A percentile compares a stretch with the other conserved stretches of the same genome.
These are phyloP conservation scores for Saccharomycopsis hybrid DNA, from an alignment of 1,139 yeast genomes.

Conservation along the genomic window DNA sequence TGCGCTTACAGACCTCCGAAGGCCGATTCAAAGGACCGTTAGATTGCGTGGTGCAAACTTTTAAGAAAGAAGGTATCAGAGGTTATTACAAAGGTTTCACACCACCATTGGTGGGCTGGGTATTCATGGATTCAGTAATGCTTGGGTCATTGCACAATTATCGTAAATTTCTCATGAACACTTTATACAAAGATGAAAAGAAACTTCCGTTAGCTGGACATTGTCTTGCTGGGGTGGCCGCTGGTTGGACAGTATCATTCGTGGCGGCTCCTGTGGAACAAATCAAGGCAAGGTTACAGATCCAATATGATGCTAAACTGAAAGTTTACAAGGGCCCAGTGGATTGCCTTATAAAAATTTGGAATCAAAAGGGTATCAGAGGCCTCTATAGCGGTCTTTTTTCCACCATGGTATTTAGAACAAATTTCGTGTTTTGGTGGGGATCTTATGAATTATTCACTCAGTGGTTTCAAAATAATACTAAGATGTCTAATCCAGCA, in stretches of 20 bases:
- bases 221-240: conserved; percentile 64
- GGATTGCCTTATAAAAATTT: conserved; percentile 46
- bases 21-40: conserved; percentile 76
- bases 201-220: conserved; percentile 71
- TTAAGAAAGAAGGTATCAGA: conserved; percentile 62
- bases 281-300: conserved; percentile 81
- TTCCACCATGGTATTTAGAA: conserved; percentile 83
- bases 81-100: conserved; percentile 88
- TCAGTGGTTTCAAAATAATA: conserved; percentile 56
- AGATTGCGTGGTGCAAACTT: conserved; percentile 70
- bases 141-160: conserved; percentile 80
- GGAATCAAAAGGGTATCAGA: conserved; percentile 54
- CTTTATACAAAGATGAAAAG: conserved; percentile 47
- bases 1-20: conserved; percentile 76
- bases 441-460: conserved; percentile 82
- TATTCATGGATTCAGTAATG: conserved; percentile 85
- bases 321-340: conserved; percentile 70
- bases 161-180: conserved; percentile 58
- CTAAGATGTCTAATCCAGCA: conserved; percentile 29
- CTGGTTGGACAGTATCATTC: conserved; percentile 90
- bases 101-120: conserved; percentile 92
- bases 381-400: conserved; percentile 74
- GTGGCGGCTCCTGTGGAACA: conserved; percentile 94
- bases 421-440: conserved; percentile 92
- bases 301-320: conserved; percentile 78